Conservation (phyloP, 495 filamentous ascomycete species). For the Penicillium daleae region DNA sequence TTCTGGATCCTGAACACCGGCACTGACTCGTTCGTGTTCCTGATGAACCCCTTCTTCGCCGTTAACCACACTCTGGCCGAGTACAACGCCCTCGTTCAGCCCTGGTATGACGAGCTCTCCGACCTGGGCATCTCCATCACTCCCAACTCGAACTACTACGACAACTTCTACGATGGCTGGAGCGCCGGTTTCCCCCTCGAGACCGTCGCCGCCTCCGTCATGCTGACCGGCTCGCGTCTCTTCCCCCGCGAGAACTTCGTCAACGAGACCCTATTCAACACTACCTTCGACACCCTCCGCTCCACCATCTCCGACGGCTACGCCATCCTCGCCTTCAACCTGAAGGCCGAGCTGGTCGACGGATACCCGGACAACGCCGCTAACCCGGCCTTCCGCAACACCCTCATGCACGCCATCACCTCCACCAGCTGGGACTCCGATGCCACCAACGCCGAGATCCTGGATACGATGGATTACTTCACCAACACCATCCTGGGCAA, state of each 20-base stretch:
- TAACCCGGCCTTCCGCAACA: conserved; percentile 58
- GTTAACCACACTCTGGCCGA: conserved; percentile 53
- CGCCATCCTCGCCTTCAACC: conserved; percentile 53
- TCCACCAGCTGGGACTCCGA: conserved; percentile 31
- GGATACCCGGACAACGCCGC: conserved; percentile 44
- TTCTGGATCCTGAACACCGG: conserved; percentile 38
- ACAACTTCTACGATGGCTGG: conserved; percentile 53
- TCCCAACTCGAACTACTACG: conserved; percentile 53
- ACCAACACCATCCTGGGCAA: conserved; percentile 49
- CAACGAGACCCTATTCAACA: conserved; percentile 37
- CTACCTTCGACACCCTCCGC: conserved; percentile 49
- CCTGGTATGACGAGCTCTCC: conserved; percentile 48
- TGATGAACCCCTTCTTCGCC: conserved; percentile 49
- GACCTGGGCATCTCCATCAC: conserved; percentile 39
- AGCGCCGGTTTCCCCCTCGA: conserved; percentile 51
- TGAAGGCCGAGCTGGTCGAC: conserved; percentile 40
- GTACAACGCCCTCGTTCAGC: conserved; percentile 46
- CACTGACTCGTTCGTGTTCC: conserved; percentile 20
- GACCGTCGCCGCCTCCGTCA: conserved; percentile 42
- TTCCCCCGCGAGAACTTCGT: conserved; percentile 55
- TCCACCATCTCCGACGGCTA: conserved; percentile 47
- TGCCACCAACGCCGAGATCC: conserved; percentile 26
- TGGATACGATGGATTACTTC: conserved; percentile 26
- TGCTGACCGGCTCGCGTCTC: conserved; percentile 51
- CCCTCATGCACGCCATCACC: conserved; percentile 57